phyloP scores from a whole-genome alignment of 179 eudicot genomes.

The Amaranthus tricolor region DNA sequence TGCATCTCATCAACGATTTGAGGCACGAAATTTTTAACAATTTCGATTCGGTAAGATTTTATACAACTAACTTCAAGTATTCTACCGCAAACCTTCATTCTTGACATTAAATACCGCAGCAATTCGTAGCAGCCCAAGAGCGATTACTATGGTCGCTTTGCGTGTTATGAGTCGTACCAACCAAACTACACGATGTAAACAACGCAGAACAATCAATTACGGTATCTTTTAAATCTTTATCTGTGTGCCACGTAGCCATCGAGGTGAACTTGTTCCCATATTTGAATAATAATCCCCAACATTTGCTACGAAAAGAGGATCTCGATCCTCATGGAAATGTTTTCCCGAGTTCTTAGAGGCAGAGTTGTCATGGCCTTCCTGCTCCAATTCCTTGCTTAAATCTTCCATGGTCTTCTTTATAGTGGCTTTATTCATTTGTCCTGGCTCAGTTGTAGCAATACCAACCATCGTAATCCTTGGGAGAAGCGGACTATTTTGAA shows the following conservation, averaged over 20 bases:
- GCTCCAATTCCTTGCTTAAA: slow-evolving; percentile 71
- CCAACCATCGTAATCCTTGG: slow-evolving; percentile 97
- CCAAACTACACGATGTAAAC: slow-evolving; percentile 9
- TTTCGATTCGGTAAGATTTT: neutral
- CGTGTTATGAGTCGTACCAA: slow-evolving; percentile 1
- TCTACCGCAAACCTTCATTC: neutral
- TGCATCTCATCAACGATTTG: neutral
- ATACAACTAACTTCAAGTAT: neutral
- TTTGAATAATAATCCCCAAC: slow-evolving; percentile 76
- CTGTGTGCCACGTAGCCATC: slow-evolving; percentile 48
- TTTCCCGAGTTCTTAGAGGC: slow-evolving; percentile 28
- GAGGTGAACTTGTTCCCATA: slow-evolving; percentile 49
- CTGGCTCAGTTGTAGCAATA: slow-evolving; percentile 68
- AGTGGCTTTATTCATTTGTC: slow-evolving; percentile 52
- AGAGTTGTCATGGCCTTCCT: slow-evolving; percentile 41
- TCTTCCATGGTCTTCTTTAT: slow-evolving; percentile 85
- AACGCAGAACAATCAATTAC: neutral
- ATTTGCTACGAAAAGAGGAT: slow-evolving; percentile 88
- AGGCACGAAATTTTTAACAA: too few species aligned
- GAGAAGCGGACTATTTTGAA: slow-evolving; percentile 50
- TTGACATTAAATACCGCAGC: neutral
- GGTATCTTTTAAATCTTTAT: slow-evolving; percentile 2
- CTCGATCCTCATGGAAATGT: slow-evolving; percentile 52
- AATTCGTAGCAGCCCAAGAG: neutral
- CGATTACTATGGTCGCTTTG: neutral